Base-by-base conservation (phyloP, 495 filamentous ascomycete species). In the Trichoderma orchidacearum region DNA sequence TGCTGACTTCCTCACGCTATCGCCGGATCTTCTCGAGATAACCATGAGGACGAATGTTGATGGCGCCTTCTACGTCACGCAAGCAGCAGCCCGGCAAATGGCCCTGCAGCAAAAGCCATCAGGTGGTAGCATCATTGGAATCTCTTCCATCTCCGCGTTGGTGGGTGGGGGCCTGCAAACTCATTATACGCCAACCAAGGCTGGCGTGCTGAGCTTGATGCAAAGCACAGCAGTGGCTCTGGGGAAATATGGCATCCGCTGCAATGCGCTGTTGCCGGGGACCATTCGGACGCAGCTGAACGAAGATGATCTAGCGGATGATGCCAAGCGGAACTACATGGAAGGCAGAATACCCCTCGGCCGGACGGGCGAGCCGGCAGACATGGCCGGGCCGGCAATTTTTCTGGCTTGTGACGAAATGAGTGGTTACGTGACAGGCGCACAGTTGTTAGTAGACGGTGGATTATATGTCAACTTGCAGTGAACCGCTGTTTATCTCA, bases 141-240 rank as follows among this genome's bases (percentile, higher is more conserved):
- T 95, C 17, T 85, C 80, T 17, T 88, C 83, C n/a, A 92, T 95
- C 61, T 85, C 80, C 7, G 90, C 90, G 3, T 76, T 94, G 2
- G 90, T 95, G 0, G 90, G 90, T 30, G 90, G 90, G 18, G 86
- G 80, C 0, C 71, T 73, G 50, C 90, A 96, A 70, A 82, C 81
- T 25, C 90, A 96, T 61, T 96, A 95, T 68, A 95, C 90, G 21
- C 90, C 90, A 2, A 95, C 90, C 11, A 96, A 96, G 66, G 90
- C 90, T 0, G 90, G 89, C 3, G 78, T 96, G 1, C 60, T 89
- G 30, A 85, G 80, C 51, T 74, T 96, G 23, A 95, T 95, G 84
- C 90, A 96, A 72, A 87, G 82, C 56, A 80, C 79, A 29, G 90
- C 90, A 0, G 81, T 85, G 5, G 89, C 90, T 15, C 63, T 95